Evolutionary conservation across 2,329 filamentous ascomycete species (phyloP).

Genomic region (Rasamsonia emersonii): DNA sequence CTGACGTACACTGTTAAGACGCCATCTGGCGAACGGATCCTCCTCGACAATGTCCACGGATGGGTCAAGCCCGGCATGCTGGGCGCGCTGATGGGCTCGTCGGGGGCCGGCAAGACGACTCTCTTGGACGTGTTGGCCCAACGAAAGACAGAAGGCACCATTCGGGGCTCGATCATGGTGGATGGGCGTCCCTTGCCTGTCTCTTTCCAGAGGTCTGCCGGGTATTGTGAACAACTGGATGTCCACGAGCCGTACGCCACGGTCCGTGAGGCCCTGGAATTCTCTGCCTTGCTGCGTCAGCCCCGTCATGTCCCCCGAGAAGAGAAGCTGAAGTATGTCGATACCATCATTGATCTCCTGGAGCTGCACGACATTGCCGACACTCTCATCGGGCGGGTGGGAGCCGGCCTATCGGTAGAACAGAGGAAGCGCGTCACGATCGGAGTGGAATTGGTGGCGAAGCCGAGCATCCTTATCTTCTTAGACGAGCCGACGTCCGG

Average conservation of each 20-base stretch:
- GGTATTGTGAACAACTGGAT: conserved; percentile 62
- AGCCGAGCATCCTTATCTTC: conserved; percentile 59
- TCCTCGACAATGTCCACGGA: conserved; percentile 61
- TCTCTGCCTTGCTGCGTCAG: conserved; percentile 56
- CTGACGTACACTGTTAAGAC: conserved; percentile 62
- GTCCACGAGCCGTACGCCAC: conserved; percentile 59
- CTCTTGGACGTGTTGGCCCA: conserved; percentile 67
- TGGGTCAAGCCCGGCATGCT: conserved; percentile 71
- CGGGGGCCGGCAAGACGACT: conserved; percentile 67
- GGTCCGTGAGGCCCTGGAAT: conserved; percentile 57
- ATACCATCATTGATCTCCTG: conserved; percentile 55
- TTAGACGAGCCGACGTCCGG: conserved; percentile 63
- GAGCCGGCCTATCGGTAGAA: conserved; percentile 49
- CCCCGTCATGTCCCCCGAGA: conserved; percentile 40
- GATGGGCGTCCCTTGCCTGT: conserved; percentile 52
- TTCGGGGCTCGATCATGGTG: conserved; percentile 57
- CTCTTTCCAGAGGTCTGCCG: conserved; percentile 58
- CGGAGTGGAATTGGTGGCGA: conserved; percentile 61
- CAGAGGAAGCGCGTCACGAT: conserved; percentile 63
- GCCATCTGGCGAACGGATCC: conserved; percentile 43
- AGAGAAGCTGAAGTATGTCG: conserved; percentile 57
- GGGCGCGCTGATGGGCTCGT: conserved; percentile 69
- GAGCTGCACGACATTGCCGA: conserved; percentile 57
- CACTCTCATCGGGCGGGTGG: conserved; percentile 46
- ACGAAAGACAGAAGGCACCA: conserved; percentile 55